phyloP scores from a whole-genome alignment of 2,329 filamentous ascomycete species.

The Hypoxylon sp. region DNA sequence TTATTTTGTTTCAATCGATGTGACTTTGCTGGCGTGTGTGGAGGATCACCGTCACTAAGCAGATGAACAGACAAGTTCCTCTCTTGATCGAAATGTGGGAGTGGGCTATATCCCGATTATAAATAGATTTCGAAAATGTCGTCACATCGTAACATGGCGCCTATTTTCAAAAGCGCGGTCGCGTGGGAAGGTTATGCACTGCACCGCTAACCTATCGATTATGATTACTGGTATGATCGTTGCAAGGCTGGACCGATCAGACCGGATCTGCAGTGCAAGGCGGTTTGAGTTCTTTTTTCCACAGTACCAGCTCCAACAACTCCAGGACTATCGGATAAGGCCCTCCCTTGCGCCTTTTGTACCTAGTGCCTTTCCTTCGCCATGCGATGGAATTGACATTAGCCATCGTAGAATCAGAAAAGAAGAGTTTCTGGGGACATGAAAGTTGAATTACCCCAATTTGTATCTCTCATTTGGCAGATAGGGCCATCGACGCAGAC shows the following conservation, averaged over 20 bases:
- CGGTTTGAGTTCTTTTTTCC: background rate
- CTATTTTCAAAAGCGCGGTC: slow-evolving; percentile 8
- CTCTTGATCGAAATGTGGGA: slow-evolving; percentile 16
- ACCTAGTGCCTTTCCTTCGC: too few species aligned
- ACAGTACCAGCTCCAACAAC: background rate
- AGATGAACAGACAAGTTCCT: slow-evolving; percentile 22
- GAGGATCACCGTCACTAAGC: slow-evolving; percentile 32
- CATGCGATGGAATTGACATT: too few species aligned
- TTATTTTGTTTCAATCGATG: slow-evolving; percentile 36
- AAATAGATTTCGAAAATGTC: slow-evolving; percentile 16
- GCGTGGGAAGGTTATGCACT: background rate
- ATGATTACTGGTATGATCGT: background rate
- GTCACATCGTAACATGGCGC: slow-evolving; percentile 37
- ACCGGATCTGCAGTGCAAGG: slow-evolving; percentile 22
- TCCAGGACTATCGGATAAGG: background rate
- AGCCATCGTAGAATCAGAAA: background rate
- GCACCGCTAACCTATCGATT: slow-evolving; percentile 8
- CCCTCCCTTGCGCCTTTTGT: background rate
- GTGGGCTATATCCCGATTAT: slow-evolving; percentile 7
- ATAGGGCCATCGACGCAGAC: slow-evolving; percentile 17
- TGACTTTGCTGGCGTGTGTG: slow-evolving; percentile 23
- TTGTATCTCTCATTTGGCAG: too few species aligned
- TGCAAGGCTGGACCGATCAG: slow-evolving; percentile 16
- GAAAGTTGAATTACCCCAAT: background rate
- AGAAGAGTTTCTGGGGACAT: background rate